Evolutionary conservation across 148 eudicot genomes (phyloP).

Genomic region (Cornus florida): DNA sequence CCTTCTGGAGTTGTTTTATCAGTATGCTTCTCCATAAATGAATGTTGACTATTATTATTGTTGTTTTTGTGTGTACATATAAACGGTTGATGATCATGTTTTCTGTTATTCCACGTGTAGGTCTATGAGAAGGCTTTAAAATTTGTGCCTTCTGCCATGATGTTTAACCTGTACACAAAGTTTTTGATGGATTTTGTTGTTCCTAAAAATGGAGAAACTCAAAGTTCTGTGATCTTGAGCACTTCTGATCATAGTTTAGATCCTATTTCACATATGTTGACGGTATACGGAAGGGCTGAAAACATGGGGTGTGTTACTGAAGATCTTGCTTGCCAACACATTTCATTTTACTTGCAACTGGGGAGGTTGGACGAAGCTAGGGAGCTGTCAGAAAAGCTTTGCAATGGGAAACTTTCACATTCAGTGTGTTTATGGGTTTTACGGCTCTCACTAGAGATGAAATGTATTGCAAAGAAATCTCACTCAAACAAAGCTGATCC

Average conservation of each 20-base stretch:
- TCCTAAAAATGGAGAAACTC: slow-evolving; percentile 26
- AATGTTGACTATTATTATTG: too few species aligned
- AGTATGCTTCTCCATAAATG: too few species aligned
- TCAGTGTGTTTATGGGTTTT: slow-evolving; percentile 58
- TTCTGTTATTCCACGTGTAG: slow-evolving; percentile 32
- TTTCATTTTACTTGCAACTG: slow-evolving; percentile 47
- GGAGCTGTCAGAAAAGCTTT: slow-evolving; percentile 54
- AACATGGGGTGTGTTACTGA: slow-evolving; percentile 52
- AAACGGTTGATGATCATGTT: slow-evolving; percentile 4
- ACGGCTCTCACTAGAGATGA: slow-evolving; percentile 68
- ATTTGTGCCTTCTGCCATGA: slow-evolving; percentile 40
- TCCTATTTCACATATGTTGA: slow-evolving; percentile 42
- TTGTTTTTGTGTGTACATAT: too few species aligned
- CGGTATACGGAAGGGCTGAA: slow-evolving; percentile 67
- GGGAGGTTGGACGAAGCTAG: slow-evolving; percentile 63
- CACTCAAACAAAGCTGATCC: slow-evolving; percentile 40
- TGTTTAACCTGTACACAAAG: slow-evolving; percentile 58
- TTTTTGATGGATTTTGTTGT: slow-evolving; percentile 50
- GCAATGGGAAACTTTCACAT: slow-evolving; percentile 52
- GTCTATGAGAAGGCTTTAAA: slow-evolving; percentile 75
- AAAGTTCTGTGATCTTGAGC: slow-evolving; percentile 16
- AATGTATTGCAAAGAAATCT: slow-evolving; percentile 25
- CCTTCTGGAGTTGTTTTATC: too few species aligned
- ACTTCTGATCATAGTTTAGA: slow-evolving; percentile 24
- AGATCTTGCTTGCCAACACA: slow-evolving; percentile 71